Base-by-base conservation (phyloP, 306 rosid genomes). In the Cucurbita moschata region DNA sequence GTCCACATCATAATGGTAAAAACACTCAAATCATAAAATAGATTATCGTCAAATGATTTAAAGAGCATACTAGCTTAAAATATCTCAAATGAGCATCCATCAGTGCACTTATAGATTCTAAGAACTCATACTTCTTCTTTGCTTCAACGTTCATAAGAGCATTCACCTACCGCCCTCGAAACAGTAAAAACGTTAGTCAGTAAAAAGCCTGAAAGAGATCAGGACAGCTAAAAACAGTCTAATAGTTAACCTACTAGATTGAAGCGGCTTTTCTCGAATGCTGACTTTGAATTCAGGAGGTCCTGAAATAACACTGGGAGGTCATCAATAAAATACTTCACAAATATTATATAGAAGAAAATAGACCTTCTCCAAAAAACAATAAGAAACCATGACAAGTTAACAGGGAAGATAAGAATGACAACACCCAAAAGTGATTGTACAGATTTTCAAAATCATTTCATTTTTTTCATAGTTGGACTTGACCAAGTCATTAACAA, bases 21-120 rank as follows among this genome's bases (percentile, higher is more conserved):
- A 66, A 52, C 15, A 74, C 71, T 76, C 78, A 77, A 49, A 46
- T 66, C 46, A 49, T 63, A 77, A 74, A 76, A 61, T 77, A 64
- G 63, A 51, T 63, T 40, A 39, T 77, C 30, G 62, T 43, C 61
- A 55, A 77, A 80, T 51, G 63, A 72, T 56, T 72, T 50, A 79
- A 77, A 50, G 53, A 71, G 81, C 97, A 0, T 74, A 94, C 99
- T 96, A 94, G 95, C 81, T 94, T 94, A 80, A 94, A 94, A 77
- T 94, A 94, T 89, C 99, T 82, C 81, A 94, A 85, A 81, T 94
- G 97, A 58, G 92, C 97, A 79, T 94, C 99, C 99, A 94, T 94
- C 72, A 94, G 91, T 77, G 99, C 96, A 86, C 97, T 94, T 78
- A 91, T 76, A 76, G 99, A 91, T 80, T 94, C 99, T 87, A 94